Percentiles rank a stretch among this genome's conserved stretches.
Conservation (phyloP, 2,329 filamentous ascomycete genomes). For the Cladosporium austrohemisphaericum region DNA sequence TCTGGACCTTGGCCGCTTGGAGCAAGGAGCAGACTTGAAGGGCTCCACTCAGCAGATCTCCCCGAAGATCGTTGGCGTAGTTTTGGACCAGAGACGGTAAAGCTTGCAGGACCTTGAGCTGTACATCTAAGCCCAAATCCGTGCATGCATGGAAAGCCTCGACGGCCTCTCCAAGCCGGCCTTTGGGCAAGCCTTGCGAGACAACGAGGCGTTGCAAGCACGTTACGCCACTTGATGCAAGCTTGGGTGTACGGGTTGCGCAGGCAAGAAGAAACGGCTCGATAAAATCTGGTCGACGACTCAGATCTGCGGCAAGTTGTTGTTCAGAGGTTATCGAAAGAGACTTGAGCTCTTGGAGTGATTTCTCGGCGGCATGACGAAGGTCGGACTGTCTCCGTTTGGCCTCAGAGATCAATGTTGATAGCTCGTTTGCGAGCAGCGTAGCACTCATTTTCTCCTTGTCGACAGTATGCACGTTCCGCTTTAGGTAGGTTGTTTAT, state of each 20-base stretch:
- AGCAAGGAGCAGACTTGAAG: slow-evolving; percentile 89
- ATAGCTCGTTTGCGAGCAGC: slow-evolving; percentile 31
- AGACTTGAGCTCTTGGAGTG: slow-evolving; percentile 79
- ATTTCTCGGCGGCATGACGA: slow-evolving; percentile 87
- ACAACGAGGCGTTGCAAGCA: slow-evolving; percentile 88
- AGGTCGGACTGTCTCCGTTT: slow-evolving; percentile 92
- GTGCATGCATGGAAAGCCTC: slow-evolving; percentile 84
- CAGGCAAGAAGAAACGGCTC: slow-evolving; percentile 94
- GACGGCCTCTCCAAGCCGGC: slow-evolving; percentile 78
- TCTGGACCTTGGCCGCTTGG: slow-evolving; percentile 85
- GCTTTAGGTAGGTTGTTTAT: not conserved
- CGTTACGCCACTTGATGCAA: slow-evolving; percentile 80
- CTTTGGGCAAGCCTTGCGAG: slow-evolving; percentile 71
- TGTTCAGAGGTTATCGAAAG: slow-evolving; percentile 71
- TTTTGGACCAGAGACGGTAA: slow-evolving; percentile 86
- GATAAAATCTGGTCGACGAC: slow-evolving; percentile 75
- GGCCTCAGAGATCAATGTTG: slow-evolving; percentile 58
- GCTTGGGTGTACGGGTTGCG: slow-evolving; percentile 82
- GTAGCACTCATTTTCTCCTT: slow-evolving; percentile 27
- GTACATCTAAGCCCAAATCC: slow-evolving; percentile 71
- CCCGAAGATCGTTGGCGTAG: slow-evolving; percentile 76
- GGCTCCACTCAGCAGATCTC: slow-evolving; percentile 73
- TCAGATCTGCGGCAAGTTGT: slow-evolving; percentile 72
- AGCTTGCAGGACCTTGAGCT: slow-evolving; percentile 92
- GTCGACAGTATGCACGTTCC: not conserved